phyloP scores from a whole-genome alignment of 78 protist genomes.

The Tieghemostelium lacteum region DNA sequence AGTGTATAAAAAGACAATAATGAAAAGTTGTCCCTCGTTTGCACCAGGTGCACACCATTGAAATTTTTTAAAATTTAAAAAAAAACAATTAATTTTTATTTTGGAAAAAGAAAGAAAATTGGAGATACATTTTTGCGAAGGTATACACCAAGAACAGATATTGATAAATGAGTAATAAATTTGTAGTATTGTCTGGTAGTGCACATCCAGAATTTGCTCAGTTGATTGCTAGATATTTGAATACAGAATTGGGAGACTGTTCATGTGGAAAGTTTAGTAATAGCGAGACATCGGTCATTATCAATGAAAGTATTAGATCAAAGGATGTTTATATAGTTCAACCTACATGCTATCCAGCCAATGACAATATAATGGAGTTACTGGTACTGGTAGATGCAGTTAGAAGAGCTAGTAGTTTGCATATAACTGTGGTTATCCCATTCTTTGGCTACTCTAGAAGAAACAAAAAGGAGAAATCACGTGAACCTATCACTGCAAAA shows the following conservation, averaged over 20 bases:
- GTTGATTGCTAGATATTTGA: conserved; percentile 51
- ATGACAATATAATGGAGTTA: conserved; percentile 89
- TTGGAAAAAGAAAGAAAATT: not conserved
- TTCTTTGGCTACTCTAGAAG: conserved; percentile 86
- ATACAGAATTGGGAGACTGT: conserved; percentile 53
- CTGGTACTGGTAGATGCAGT: conserved; percentile 88
- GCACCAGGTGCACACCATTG: too few relatives aligned
- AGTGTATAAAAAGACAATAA: too few relatives aligned
- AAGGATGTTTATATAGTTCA: conserved; percentile 89
- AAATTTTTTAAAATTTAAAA: too few relatives aligned
- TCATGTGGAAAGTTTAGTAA: conserved; percentile 72
- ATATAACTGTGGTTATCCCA: conserved; percentile 91
- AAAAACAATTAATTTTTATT: not conserved
- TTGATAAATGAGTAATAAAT: not conserved
- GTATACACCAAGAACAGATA: not conserved
- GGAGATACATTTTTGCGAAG: not conserved
- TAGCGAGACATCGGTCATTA: conserved; percentile 70
- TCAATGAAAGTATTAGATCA: conserved; percentile 48
- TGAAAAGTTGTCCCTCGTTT: too few relatives aligned
- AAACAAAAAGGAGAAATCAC: conserved; percentile 58
- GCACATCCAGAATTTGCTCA: conserved; percentile 82
- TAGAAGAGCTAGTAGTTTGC: conserved; percentile 81
- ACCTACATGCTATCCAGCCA: conserved; percentile 83
- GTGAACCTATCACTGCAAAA: conserved; percentile 91
- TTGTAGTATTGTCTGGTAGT: conserved; percentile 42